Conservation (phyloP, 2,329 filamentous ascomycete genomes). For the Aspergillus sp. region DNA sequence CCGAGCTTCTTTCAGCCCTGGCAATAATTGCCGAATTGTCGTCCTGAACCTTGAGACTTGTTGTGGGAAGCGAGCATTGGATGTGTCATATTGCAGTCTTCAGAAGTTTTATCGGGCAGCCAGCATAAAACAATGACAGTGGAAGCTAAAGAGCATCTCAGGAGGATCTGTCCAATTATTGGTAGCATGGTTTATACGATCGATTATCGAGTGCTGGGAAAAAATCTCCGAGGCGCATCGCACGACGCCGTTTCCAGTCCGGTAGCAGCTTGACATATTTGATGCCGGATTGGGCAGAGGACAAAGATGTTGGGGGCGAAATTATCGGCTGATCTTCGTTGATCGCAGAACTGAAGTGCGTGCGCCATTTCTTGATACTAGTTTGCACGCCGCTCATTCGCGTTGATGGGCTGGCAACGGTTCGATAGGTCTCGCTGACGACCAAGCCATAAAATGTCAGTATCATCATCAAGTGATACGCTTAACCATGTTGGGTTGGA, state of each 20-base stretch:
- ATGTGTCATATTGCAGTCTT: slow-evolving; percentile 19
- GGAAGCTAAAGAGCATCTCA: neutral
- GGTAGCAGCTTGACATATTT: neutral
- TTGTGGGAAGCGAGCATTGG: slow-evolving; percentile 10
- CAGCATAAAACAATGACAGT: neutral
- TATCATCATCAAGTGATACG: neutral
- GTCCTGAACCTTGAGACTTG: neutral
- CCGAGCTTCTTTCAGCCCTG: neutral
- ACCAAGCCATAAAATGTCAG: neutral
- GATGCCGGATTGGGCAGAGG: neutral
- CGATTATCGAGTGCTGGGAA: slow-evolving; percentile 12
- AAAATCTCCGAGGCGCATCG: slow-evolving; percentile 6
- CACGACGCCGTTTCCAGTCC: neutral
- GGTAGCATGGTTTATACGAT: slow-evolving; percentile 12
- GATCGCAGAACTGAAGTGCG: neutral
- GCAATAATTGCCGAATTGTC: slow-evolving; percentile 8
- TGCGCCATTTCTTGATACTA: neutral
- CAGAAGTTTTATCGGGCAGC: neutral
- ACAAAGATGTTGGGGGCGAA: neutral
- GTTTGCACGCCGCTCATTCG: neutral
- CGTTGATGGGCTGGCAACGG: neutral
- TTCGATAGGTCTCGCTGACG: neutral
- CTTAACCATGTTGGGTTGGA: neutral
- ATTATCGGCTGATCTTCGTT: slow-evolving; percentile 5
- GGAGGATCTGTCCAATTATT: slow-evolving; percentile 11